Base-by-base conservation (phyloP, 306 rosid genomes). In the Ceratonia siliqua region DNA sequence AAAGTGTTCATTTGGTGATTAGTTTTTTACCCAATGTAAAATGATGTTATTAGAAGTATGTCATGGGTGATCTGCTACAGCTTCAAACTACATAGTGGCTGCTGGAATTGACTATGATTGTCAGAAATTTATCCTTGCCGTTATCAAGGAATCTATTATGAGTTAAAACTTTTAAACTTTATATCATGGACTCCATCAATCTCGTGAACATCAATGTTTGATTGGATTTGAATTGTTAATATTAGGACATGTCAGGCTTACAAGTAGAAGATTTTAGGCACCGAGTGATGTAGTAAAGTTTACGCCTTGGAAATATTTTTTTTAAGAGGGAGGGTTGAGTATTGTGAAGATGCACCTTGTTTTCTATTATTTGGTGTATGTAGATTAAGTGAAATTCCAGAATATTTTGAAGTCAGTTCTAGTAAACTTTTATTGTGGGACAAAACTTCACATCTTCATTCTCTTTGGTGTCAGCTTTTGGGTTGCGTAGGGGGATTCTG, bases 371-470 rank as follows among this genome's bases (percentile, higher is more conserved):
- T 18, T 76, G 12, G 64, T 21, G 17, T 14, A 57, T 42, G 18
- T 43, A 50, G 22, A 56, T 32, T 32, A 13, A 22, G 32, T 18
- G 14, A 25, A 45, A 50, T 58, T 61, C 14, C 50, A 15, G 46
- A 57, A 33, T 68, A 58, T 25, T 18, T 61, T 17, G n/a, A 46
- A 46, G 20, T 46, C 18, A n/a, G 42, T 58, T 77, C 15, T 10
- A 43, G 35, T 36, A 41, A 35, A 56, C 17, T 18, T 76, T 76
- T 52, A 67, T 62, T 21, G 12, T 25, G 32, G 38, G 45, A 69
- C 42, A 50, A 41, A 54, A 43, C 30, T 76, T 17, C 12, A 33
- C 58, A 62, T 82, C 43, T 52, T 32, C 13, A 59, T 76, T 82
- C 38, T 55, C 7, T 68, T 73, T 73, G 77, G 61, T 72, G 53